A percentile compares a stretch with the other conserved stretches of the same genome.
Conservation (phyloP, 352 stramenopile species). For the Phytophthora podocarpi region DNA sequence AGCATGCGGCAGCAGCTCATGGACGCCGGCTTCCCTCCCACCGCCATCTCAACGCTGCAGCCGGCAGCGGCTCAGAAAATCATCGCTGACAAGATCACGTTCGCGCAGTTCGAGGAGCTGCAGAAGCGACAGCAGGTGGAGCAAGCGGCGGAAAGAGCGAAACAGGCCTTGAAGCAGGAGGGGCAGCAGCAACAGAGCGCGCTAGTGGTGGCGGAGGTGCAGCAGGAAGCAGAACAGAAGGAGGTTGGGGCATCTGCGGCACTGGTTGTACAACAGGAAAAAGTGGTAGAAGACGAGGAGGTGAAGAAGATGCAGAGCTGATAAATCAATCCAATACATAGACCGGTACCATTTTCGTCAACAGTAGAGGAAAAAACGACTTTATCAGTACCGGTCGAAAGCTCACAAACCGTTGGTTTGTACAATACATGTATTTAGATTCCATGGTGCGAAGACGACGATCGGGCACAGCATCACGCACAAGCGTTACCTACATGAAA, state of each 20-base stretch:
- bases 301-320: conserved; percentile 19
- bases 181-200: conserved; percentile 18
- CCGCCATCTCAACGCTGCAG: conserved; percentile 66
- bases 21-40: conserved; percentile 54
- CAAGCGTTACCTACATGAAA: too few relatives aligned
- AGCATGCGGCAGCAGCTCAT: conserved; percentile 71
- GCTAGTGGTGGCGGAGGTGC: conserved; percentile 12
- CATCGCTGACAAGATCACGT: conserved; percentile 62
- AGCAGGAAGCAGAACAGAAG: conserved; percentile 1
- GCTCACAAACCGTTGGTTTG: background rate
- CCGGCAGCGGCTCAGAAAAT: conserved; percentile 63
- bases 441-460: too few relatives aligned
- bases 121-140: conserved; percentile 42
- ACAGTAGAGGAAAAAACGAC: too few relatives aligned
- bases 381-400: too few relatives aligned
- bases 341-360: too few relatives aligned
- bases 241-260: background rate
- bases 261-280: conserved; percentile 28
- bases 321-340: conserved; percentile 11
- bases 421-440: background rate
- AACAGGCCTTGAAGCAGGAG: conserved; percentile 24
- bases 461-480: too few relatives aligned
- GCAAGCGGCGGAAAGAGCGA: conserved; percentile 24
- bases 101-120: conserved; percentile 52
- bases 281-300: conserved; percentile 1